Percentiles rank a stretch among this genome's conserved stretches.
Conservation (phyloP, 768 basidiomycete species). For the Lyophyllum shimeji region DNA sequence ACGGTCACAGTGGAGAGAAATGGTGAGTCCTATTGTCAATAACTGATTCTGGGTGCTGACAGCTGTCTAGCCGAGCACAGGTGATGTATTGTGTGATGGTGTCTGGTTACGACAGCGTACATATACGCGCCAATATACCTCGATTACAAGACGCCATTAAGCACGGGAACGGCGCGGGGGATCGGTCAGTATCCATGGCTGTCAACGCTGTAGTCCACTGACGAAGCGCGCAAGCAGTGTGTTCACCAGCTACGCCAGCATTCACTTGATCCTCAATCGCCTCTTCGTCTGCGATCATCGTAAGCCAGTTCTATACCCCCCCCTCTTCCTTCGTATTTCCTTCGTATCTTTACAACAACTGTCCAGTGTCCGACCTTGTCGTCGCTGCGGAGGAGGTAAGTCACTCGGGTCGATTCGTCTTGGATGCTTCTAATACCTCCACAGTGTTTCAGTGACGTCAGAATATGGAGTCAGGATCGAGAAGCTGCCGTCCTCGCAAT, state of each 20-base stretch:
- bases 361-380: conserved; percentile 56
- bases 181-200: conserved; percentile 41
- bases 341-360: neutral
- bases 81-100: conserved; percentile 62
- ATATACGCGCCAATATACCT: conserved; percentile 60
- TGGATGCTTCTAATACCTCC: conserved; percentile 2
- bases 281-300: conserved; percentile 63
- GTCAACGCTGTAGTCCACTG: neutral
- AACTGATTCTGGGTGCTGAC: conserved; percentile 4
- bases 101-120: conserved; percentile 65
- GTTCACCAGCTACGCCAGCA: conserved; percentile 59
- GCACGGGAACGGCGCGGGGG: conserved; percentile 65
- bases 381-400: conserved; percentile 61
- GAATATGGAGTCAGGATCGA: conserved; percentile 53
- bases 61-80: conserved; percentile 50
- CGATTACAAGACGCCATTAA: conserved; percentile 63
- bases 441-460: conserved; percentile 57
- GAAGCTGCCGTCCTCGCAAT: conserved; percentile 53
- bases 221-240: conserved; percentile 35
- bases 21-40: conserved; percentile 37
- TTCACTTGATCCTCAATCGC: conserved; percentile 52
- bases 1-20: conserved; percentile 66
- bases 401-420: neutral
- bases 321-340: neutral
- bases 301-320: conserved; percentile 28